Evolutionary conservation across 192 early-diverging fungal species (phyloP), one percentile per base, ranked within the genome.

Genomic region (Tieghemiomyces parasiticus): DNA sequence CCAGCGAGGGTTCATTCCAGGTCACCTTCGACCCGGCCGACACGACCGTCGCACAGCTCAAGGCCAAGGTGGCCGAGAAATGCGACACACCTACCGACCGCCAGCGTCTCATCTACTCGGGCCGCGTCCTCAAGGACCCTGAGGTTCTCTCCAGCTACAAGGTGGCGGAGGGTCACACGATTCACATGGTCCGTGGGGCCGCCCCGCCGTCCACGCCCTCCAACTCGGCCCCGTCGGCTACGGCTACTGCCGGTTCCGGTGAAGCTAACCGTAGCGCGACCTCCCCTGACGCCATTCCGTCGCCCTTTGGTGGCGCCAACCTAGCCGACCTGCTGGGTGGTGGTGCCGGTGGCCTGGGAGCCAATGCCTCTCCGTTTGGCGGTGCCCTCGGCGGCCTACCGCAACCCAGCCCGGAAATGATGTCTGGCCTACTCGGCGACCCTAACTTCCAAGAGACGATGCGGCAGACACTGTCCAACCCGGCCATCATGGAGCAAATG

Each of bases 41-140:
- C 31, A 70, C 75, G 14, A 87, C 82, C 0, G 88, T 92, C 0
- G 50, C 75, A n/a, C 74, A 80, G 24, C 75, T 95, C 29, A 95
- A 98, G 68, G 65, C 74, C 19, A 78, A 81, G 49, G 85, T 95
- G 59, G 78, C 85, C 13, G 71, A 72, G 28, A 60, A 74, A 46
- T 74, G 75, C 16, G 74, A 85, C 46, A 82, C 83, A 8, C 80
- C 86, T 2, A 78, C 75, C 20, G 78, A 77, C 16, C 67, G 76
- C 35, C 93, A 91, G 69, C 78, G 93, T 22, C 78, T 98, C 46
- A 98, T 98, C 61, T 98, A 84, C 67, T 82, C 92, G 34, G 95
- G 95, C 12, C 76, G 83, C 38, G 92, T 98, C 46, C 81, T 98
- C 49, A 98, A 98, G 71, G 93, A 98, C 67, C 76, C 66, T 14